Evolutionary conservation across 2,329 filamentous ascomycete genomes (phyloP).

Genomic region (Penicillium sp.): DNA sequence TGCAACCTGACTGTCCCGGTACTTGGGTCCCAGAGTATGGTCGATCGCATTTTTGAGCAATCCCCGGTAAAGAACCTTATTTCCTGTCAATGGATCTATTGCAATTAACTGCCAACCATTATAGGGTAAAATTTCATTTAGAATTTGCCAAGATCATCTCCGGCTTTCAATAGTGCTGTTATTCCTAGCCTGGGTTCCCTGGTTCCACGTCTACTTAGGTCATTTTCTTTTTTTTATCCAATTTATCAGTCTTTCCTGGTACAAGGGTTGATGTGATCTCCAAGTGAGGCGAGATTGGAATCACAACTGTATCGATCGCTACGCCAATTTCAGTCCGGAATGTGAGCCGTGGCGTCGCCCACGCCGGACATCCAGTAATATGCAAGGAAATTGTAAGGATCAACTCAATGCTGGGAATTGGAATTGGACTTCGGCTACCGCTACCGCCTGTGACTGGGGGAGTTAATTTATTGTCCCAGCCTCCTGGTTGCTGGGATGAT

Average conservation of each 20-base stretch:
- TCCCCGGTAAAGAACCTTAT: conserved; percentile 8
- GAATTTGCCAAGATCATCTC: neutral
- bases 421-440: neutral
- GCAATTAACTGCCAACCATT: too few relatives aligned
- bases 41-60: conserved; percentile 8
- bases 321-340: conserved; percentile 9
- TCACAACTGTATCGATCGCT: conserved; percentile 8
- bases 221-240: neutral
- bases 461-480: conserved; percentile 7
- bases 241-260: neutral
- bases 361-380: conserved; percentile 8
- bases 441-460: conserved; percentile 9
- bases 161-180: neutral
- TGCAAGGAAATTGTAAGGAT: neutral
- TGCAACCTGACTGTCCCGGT: conserved; percentile 15
- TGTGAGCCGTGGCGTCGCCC: conserved; percentile 7
- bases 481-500: conserved; percentile 13
- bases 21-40: conserved; percentile 7
- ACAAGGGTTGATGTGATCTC: neutral
- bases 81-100: neutral
- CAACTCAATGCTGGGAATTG: neutral
- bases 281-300: conserved; percentile 1
- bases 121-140: too few relatives aligned
- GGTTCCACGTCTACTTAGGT: neutral
- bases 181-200: neutral